phyloP scores from a whole-genome alignment of 1,284 basidiomycete species.

The Coniferiporia weirii region DNA sequence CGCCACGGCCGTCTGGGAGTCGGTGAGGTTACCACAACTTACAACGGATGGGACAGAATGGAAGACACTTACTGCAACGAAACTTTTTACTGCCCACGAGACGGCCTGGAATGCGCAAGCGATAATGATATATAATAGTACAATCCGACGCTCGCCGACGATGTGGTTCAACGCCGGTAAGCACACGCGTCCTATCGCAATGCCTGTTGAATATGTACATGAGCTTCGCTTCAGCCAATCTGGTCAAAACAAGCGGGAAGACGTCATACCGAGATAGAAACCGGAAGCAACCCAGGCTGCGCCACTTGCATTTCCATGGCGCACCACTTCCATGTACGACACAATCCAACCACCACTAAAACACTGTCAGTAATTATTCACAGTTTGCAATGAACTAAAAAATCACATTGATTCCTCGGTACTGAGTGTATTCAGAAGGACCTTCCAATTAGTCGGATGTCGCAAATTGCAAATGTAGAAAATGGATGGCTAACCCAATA shows the following conservation, averaged over 20 bases:
- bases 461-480: too few relatives aligned
- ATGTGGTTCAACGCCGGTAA: conserved; percentile 29
- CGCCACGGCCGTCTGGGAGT: conserved; percentile 25
- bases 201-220: conserved; percentile 19
- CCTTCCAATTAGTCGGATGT: neutral
- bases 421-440: too few relatives aligned
- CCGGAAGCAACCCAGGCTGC: conserved; percentile 32
- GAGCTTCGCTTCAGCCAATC: too few relatives aligned
- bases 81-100: conserved; percentile 29
- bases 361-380: too few relatives aligned
- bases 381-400: too few relatives aligned
- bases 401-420: conserved; percentile 33
- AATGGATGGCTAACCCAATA: conserved; percentile 24
- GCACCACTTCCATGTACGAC: conserved; percentile 28
- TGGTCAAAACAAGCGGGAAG: neutral
- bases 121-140: conserved; percentile 28
- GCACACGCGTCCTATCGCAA: conserved; percentile 29
- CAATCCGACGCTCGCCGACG: conserved; percentile 30
- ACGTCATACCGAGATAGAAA: conserved; percentile 27
- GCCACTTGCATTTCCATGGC: conserved; percentile 28
- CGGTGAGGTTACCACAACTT: neutral
- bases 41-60: too few relatives aligned
- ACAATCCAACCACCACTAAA: conserved; percentile 32
- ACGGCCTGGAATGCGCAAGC: conserved; percentile 29
- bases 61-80: conserved; percentile 23